Conservation (phyloP, 1,139 yeast species). For the Yamadazyma friedrichii region DNA sequence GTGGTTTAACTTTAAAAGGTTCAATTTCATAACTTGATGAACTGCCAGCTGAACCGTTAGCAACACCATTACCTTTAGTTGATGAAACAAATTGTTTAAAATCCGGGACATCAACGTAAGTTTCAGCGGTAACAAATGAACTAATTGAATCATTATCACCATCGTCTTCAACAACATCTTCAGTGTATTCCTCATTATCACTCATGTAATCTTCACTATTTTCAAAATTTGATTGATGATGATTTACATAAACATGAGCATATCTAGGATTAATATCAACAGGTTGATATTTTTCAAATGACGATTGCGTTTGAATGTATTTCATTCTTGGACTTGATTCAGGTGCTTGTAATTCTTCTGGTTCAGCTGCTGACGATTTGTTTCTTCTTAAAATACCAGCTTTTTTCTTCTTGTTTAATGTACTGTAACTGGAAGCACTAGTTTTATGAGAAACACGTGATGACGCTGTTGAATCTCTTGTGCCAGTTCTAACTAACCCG, state of each 20-base stretch:
- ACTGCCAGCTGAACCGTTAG: conserved; percentile 1
- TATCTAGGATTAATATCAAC: conserved; percentile 25
- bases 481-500: conserved; percentile 26
- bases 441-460: conserved; percentile 26
- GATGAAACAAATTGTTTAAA: conserved; percentile 14
- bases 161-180: conserved; percentile 12
- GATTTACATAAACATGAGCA: conserved; percentile 22
- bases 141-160: conserved; percentile 28
- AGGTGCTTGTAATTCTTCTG: conserved; percentile 17
- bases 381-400: conserved; percentile 20
- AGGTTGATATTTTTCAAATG: conserved; percentile 28
- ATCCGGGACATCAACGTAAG: conserved; percentile 28
- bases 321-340: conserved; percentile 26
- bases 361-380: conserved; percentile 12
- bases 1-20: conserved; percentile 18
- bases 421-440: conserved; percentile 16
- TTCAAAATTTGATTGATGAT: conserved; percentile 25
- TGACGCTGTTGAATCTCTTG: conserved; percentile 30
- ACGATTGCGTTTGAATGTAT: conserved; percentile 30
- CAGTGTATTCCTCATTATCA: conserved; percentile 17
- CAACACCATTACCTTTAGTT: background rate
- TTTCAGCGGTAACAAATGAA: conserved; percentile 39
- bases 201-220: conserved; percentile 24
- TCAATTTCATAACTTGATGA: conserved; percentile 10
- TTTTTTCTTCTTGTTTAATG: conserved; percentile 18